Percentiles rank a stretch among this genome's conserved stretches.
phyloP scores from a whole-genome alignment of 2,329 filamentous ascomycete species.

The Basipetospora chlamydospora region DNA sequence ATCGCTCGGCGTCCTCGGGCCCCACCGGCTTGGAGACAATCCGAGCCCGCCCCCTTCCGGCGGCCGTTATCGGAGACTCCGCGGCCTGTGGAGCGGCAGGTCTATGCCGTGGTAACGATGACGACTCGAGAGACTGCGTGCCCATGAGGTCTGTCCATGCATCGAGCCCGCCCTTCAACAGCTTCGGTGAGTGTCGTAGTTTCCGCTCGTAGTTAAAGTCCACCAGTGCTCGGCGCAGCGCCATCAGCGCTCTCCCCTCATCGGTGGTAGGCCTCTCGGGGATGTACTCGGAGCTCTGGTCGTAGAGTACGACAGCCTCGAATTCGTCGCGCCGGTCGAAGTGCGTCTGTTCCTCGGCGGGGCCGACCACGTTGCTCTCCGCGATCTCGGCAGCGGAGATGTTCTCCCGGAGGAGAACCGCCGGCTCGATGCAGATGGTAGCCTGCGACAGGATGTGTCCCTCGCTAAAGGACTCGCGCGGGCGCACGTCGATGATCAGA shows the following conservation, averaged over 20 bases:
- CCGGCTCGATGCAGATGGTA: constrained; percentile 81
- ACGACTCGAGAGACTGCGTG: constrained; percentile 34
- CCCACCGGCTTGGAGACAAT: constrained; percentile 54
- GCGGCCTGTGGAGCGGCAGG: background rate
- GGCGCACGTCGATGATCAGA: constrained; percentile 73
- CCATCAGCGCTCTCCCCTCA: constrained; percentile 15
- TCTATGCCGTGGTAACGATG: background rate
- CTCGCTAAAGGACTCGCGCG: constrained; percentile 65
- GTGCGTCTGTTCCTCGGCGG: constrained; percentile 57
- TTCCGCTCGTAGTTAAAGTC: constrained; percentile 73
- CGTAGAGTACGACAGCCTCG: constrained; percentile 84
- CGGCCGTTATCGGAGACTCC: background rate
- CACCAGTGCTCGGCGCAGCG: constrained; percentile 64
- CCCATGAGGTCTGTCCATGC: constrained; percentile 82
- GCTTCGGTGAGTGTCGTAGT: constrained; percentile 56
- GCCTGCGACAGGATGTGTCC: constrained; percentile 77
- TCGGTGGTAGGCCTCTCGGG: constrained; percentile 9
- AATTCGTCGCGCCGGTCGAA: constrained; percentile 63
- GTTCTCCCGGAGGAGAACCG: constrained; percentile 52
- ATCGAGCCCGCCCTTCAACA: constrained; percentile 70
- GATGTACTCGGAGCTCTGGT: constrained; percentile 49
- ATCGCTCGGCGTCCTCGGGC: constrained; percentile 65
- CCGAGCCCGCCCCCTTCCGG: constrained; percentile 21
- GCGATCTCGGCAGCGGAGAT: constrained; percentile 46
- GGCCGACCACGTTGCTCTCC: constrained; percentile 57